phyloP scores from a whole-genome alignment of 192 early-diverging fungal species.

The Backusella tuberculispora region DNA sequence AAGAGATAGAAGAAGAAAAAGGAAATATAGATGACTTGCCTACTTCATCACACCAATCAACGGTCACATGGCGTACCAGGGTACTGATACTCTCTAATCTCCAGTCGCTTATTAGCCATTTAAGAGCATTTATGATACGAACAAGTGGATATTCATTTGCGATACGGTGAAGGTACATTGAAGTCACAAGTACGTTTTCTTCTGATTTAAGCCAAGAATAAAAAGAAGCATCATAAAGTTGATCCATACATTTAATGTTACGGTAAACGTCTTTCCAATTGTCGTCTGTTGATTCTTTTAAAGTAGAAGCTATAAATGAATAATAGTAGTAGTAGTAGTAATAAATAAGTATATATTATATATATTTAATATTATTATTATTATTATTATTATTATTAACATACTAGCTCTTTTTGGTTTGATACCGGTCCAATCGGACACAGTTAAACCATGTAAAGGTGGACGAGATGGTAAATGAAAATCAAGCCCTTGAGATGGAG shows the following conservation, averaged over 20 bases:
- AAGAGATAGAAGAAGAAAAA: constrained; percentile 31
- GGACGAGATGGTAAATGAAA: constrained; percentile 34
- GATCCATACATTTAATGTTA: constrained; percentile 77
- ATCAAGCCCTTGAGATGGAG: constrained; percentile 24
- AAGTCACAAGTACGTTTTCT: constrained; percentile 73
- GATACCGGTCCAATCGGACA: constrained; percentile 30
- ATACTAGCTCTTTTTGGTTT: constrained; percentile 13
- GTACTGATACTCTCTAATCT: constrained; percentile 70
- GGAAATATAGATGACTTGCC: constrained; percentile 35
- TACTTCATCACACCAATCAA: constrained; percentile 66
- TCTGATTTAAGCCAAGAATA: constrained; percentile 76
- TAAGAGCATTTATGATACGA: constrained; percentile 75
- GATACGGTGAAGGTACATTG: constrained; percentile 72
- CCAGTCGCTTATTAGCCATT: constrained; percentile 78
- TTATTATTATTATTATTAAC: not conserved
- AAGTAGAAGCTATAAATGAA: not conserved
- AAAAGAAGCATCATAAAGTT: constrained; percentile 76
- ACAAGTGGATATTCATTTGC: constrained; percentile 75
- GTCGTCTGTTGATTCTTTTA: constrained; percentile 24
- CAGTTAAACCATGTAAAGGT: constrained; percentile 28
- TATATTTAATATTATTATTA: not conserved
- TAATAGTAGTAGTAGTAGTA: not conserved
- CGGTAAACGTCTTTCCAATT: constrained; percentile 73
- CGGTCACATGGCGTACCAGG: constrained; percentile 70
- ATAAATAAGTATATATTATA: too few relatives aligned